phyloP scores from a whole-genome alignment of 106 monocot genomes.

The Dioscorea zingiberensis region DNA sequence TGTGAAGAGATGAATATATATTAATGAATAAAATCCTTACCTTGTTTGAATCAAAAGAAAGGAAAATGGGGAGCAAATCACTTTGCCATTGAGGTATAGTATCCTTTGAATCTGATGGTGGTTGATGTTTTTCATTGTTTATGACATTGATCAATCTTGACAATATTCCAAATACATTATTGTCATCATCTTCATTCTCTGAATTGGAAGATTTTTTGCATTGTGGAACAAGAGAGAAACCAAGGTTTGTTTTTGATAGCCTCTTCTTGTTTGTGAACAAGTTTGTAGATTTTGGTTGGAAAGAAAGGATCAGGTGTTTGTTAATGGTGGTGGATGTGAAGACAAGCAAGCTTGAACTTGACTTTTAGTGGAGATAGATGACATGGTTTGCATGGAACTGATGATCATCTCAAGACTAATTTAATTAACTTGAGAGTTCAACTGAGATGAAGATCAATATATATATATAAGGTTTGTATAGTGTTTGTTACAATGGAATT shows the following conservation, averaged over 20 bases:
- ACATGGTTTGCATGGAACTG: background rate
- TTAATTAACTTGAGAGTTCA: too few relatives aligned
- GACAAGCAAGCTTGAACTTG: background rate
- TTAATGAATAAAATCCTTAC: background rate
- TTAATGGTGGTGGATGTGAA: background rate
- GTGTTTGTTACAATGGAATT: background rate
- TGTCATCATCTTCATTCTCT: background rate
- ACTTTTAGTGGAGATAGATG: background rate
- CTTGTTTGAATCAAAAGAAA: background rate
- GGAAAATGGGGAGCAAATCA: background rate
- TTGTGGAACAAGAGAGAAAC: background rate
- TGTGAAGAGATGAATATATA: too few relatives aligned
- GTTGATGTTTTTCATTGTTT: background rate
- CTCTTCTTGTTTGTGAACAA: background rate
- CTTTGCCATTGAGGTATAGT: background rate
- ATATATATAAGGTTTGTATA: background rate
- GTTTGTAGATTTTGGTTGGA: background rate
- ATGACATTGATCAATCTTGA: background rate
- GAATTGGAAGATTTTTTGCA: background rate
- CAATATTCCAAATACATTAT: background rate
- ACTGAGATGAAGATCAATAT: background rate
- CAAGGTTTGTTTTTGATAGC: too few relatives aligned
- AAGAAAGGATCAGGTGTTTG: background rate
- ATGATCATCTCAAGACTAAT: too few relatives aligned
- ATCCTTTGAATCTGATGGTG: background rate